Evolutionary conservation across 257 asterid genomes (phyloP).

Genomic region (Penstemon barbatus): DNA sequence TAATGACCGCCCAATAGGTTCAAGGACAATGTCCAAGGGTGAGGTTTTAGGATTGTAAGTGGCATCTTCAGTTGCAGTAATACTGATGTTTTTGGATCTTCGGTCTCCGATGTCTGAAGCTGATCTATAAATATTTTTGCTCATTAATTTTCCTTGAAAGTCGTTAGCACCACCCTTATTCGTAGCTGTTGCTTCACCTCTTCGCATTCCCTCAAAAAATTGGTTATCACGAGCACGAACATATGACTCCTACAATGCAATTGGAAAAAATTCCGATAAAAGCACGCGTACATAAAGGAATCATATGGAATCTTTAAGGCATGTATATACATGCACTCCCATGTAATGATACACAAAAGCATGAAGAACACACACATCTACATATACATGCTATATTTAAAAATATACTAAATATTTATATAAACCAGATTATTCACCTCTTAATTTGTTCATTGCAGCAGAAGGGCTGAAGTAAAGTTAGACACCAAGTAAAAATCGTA

Average conservation of each 20-base stretch:
- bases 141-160: constrained; percentile 37
- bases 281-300: constrained; percentile 11
- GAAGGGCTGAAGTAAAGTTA: background rate
- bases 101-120: constrained; percentile 56
- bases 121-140: constrained; percentile 36
- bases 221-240: constrained; percentile 67
- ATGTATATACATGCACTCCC: background rate
- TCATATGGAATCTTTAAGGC: background rate
- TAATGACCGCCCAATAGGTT: constrained; percentile 53
- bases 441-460: constrained; percentile 4
- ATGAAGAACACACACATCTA: background rate
- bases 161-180: constrained; percentile 43
- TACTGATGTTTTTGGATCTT: constrained; percentile 33
- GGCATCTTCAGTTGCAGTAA: constrained; percentile 33
- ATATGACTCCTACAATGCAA: constrained; percentile 43
- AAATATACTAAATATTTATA: no score
- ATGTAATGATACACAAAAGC: background rate
- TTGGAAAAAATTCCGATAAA: constrained; percentile 1
- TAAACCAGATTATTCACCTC: background rate
- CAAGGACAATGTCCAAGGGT: constrained; percentile 52
- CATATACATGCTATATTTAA: background rate
- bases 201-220: constrained; percentile 68
- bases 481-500: constrained; percentile 1
- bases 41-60: constrained; percentile 39
- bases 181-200: constrained; percentile 47